phyloP scores from a whole-genome alignment of 1,139 yeast species.

The Yamadazyma mexicana region DNA sequence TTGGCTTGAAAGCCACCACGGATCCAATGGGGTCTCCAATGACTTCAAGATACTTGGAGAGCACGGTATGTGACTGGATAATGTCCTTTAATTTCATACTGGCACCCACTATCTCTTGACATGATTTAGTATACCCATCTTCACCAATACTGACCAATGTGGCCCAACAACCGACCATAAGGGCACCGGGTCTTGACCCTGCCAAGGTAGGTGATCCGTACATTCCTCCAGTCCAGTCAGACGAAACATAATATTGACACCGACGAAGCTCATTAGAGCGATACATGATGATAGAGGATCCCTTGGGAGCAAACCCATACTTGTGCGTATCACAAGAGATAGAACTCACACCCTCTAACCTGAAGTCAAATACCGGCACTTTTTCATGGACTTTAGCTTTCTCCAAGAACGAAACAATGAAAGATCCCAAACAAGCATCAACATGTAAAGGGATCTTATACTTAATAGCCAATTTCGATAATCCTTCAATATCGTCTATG shows the following conservation, averaged over 20 bases:
- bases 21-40: constrained; percentile 85
- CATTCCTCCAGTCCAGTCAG: constrained; percentile 93
- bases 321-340: constrained; percentile 97
- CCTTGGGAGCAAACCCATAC: constrained; percentile 98
- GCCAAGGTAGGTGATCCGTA: constrained; percentile 97
- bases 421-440: constrained; percentile 94
- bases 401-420: constrained; percentile 78
- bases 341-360: constrained; percentile 93
- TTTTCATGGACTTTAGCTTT: constrained; percentile 50
- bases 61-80: constrained; percentile 42
- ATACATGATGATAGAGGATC: constrained; percentile 91
- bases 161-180: constrained; percentile 98
- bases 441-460: constrained; percentile 83
- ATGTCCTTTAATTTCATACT: constrained; percentile 58
- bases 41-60: constrained; percentile 46
- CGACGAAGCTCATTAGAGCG: constrained; percentile 63
- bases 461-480: constrained; percentile 64
- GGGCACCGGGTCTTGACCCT: constrained; percentile 96
- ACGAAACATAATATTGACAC: constrained; percentile 78
- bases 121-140: constrained; percentile 69
- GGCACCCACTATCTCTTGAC: constrained; percentile 65
- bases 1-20: constrained; percentile 74
- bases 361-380: constrained; percentile 76
- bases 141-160: constrained; percentile 79
- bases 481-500: constrained; percentile 78